Base-by-base conservation (phyloP, 2,329 filamentous ascomycete genomes). In the Pyricularia grisea region DNA sequence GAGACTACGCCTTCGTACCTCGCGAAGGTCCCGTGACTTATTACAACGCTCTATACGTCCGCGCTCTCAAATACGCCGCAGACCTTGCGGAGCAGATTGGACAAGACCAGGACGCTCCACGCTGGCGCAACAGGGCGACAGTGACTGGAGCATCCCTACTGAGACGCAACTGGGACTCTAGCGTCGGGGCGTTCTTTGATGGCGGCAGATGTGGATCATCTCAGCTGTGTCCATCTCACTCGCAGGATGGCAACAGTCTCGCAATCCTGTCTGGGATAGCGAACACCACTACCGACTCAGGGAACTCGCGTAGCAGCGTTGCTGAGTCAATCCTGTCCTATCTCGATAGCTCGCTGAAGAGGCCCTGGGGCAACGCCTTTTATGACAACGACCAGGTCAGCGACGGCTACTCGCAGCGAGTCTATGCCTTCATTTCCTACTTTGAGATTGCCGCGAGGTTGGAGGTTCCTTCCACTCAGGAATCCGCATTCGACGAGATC, bases 361-460 rank as follows among this genome's bases (percentile, higher is more conserved):
- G 76, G 9, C 74, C 75, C 0, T 85, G 84, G 70, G 83, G 84
- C 2, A 85, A 85, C 71, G 77, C 84, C 1, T 85, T 85, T 72
- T 85, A 83, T 72, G 83, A 85, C 73, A 81, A 79, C 55, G 80
- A 77, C 63, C 72, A 70, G 5, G 71, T 76, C 0, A 73, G 72
- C 0, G 71, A 70, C 0, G 79, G 77, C 0, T 84, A 80, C 72
- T 78, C 78, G 2, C 74, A 81, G 67, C 78, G 82, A 14, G 83
- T 85, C 3, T 85, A 85, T 68, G 78, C 84, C 2, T 85, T 85
- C 71, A 79, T 82, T 23, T 85, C 83, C 1, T 85, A 83, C 73
- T 85, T 85, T 71, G 84, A 85, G 75, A 77, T 83, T 23, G 77
- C 79, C n/a, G 83, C 83, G 14, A 80, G 83, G 11, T 84, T 85